Conservation (phyloP, 345 rosid species). For the Salix udensis region DNA sequence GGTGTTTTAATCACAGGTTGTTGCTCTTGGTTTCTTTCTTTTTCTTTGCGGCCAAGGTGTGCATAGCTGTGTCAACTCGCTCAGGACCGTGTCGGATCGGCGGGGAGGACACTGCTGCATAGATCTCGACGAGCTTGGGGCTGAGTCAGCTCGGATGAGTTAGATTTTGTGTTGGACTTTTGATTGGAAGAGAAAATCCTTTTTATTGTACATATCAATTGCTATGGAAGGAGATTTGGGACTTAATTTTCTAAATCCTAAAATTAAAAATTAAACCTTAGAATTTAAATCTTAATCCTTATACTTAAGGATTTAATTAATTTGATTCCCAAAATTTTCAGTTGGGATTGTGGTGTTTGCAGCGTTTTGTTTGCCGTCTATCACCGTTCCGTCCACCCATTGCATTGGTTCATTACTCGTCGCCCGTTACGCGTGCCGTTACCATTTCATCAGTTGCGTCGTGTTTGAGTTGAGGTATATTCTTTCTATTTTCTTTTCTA, state of each 20-base stretch:
- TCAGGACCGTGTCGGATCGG: neutral
- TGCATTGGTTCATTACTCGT: neutral
- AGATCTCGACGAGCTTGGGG: neutral
- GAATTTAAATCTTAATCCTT: neutral
- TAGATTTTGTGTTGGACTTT: slow-evolving; percentile 30
- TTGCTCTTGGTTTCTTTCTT: neutral
- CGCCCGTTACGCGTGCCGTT: slow-evolving; percentile 20
- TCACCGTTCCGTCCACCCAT: slow-evolving; percentile 14
- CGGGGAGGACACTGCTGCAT: neutral
- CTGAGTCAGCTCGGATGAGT: slow-evolving; percentile 25
- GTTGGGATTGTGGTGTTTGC: slow-evolving; percentile 19
- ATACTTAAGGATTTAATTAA: neutral
- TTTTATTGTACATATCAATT: slow-evolving; percentile 47
- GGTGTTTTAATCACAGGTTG: slow-evolving; percentile 4
- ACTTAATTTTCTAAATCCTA: slow-evolving; percentile 6
- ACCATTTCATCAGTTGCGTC: slow-evolving; percentile 5
- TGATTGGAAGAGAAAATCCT: slow-evolving; percentile 21
- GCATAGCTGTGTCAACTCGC: slow-evolving; percentile 2
- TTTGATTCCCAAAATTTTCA: neutral
- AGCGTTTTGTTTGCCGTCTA: slow-evolving; percentile 18
- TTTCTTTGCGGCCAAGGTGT: slow-evolving; percentile 9
- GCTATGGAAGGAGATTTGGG: slow-evolving; percentile 46
- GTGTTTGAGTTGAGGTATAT: slow-evolving; percentile 10
- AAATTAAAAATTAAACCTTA: neutral
- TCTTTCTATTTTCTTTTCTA: neutral